Evolutionary conservation across 768 basidiomycete genomes (phyloP).

Genomic region (Amanita muscaria): DNA sequence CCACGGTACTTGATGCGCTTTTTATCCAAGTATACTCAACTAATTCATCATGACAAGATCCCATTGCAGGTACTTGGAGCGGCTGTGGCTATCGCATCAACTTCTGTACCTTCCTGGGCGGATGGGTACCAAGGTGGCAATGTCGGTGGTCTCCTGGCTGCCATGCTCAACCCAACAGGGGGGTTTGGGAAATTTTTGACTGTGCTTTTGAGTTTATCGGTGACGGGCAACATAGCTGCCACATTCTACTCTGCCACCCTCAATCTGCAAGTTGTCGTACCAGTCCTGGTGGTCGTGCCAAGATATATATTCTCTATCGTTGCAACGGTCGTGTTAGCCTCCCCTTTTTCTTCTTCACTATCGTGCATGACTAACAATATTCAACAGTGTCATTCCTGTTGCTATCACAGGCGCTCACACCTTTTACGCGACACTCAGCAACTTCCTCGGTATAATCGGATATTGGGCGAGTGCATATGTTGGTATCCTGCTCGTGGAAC

Average conservation of each 20-base stretch:
- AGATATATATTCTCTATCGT: constrained; percentile 72
- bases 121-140: constrained; percentile 45
- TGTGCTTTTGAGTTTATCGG: constrained; percentile 72
- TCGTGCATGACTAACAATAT: background rate
- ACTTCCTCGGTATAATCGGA: constrained; percentile 70
- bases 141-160: constrained; percentile 64
- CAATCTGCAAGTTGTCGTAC: constrained; percentile 62
- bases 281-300: constrained; percentile 49
- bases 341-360: background rate
- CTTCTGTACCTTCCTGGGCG: constrained; percentile 53
- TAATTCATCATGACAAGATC: constrained; percentile 24
- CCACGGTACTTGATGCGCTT: constrained; percentile 32
- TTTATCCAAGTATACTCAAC: background rate
- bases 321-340: constrained; percentile 62
- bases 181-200: constrained; percentile 75
- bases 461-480: constrained; percentile 61
- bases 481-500: constrained; percentile 59
- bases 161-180: constrained; percentile 59
- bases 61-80: constrained; percentile 47
- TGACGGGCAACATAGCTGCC: constrained; percentile 73
- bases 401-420: constrained; percentile 66
- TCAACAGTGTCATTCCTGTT: constrained; percentile 52
- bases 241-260: constrained; percentile 78
- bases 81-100: constrained; percentile 49
- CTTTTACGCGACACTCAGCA: constrained; percentile 60